Evolutionary conservation across 108 stramenopile species (phyloP), one percentile per base, ranked within the genome.

Genomic region (Mediolabrus comicus): DNA sequence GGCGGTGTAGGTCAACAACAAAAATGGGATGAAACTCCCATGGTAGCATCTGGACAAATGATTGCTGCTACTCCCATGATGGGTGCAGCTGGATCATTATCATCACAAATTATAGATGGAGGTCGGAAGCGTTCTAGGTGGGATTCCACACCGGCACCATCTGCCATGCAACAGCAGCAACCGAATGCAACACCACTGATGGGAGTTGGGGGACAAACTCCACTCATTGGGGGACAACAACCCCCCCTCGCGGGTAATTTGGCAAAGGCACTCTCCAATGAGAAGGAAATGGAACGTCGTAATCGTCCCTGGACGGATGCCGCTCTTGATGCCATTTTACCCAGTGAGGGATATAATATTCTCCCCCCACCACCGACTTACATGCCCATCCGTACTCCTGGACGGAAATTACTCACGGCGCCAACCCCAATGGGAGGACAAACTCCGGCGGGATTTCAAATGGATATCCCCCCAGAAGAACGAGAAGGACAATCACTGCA

Each of bases 291-390:
- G 92, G 96, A 96, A 63, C 91, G 92, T 26, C 77, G 99, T 11
- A 99, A 99, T 79, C 81, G 96, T 19, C 96, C 96, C 4, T 91
- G 97, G 83, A 97, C 95, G 13, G 95, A 97, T 79, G 96, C 90
- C 52, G 99, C 98, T 5, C 86, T 99, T 7, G 97, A 98, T 74
- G 95, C 88, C 27, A 90, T 98, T 63, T 82, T 98, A 14, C 98
- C 98, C 26, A 71, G 80, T 10, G 94, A 86, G 30, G 96, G 97
- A 34, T 98, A 97, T 59, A 63, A 74, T 39, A 81, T 98, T 51
- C 62, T 99, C 51, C 86, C 83, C 6, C 96, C 97, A 24, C 99
- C 99, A 5, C 59, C 89, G 30, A 82, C 57, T 46, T 99, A 99
- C 75, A 65, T 92, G 52, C 99, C 99, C 24, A 63, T 98, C 35